Conservation (phyloP, 177 flowering plant species). For the Vitis hybrid region DNA sequence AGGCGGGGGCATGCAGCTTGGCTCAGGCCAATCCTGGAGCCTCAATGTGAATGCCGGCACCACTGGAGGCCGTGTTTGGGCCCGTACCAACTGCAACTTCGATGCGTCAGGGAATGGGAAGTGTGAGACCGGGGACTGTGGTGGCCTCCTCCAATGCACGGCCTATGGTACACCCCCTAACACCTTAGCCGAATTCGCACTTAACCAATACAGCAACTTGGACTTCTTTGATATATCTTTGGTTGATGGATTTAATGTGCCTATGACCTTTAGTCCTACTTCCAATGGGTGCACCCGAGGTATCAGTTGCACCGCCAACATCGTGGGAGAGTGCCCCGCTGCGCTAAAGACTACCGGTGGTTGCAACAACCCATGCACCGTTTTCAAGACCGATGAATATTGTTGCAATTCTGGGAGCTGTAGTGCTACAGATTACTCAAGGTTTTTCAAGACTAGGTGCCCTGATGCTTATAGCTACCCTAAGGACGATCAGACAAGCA, state of each 20-base stretch:
- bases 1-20: no score
- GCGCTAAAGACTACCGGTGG: conserved; percentile 20
- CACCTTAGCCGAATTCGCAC: conserved; percentile 33
- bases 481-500: conserved; percentile 23
- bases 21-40: no score
- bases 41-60: no score
- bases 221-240: conserved; percentile 30
- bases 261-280: conserved; percentile 24
- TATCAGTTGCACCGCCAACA: conserved; percentile 16
- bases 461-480: conserved; percentile 35
- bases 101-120: no score
- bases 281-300: conserved; percentile 5
- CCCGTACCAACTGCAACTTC: no score
- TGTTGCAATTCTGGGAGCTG: conserved; percentile 23
- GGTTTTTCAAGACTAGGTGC: conserved; percentile 28
- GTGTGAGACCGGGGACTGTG: no score
- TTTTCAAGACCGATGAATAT: conserved; percentile 22
- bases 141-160: no score
- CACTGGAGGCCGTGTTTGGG: not conserved
- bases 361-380: conserved; percentile 27
- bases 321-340: conserved; percentile 25
- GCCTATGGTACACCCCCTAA: not conserved
- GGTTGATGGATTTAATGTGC: conserved; percentile 26
- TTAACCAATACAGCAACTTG: conserved; percentile 14
- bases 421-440: conserved; percentile 18